Base-by-base conservation (phyloP, 371 early-diverging fungal species). In the Rhizopus stolonifer region DNA sequence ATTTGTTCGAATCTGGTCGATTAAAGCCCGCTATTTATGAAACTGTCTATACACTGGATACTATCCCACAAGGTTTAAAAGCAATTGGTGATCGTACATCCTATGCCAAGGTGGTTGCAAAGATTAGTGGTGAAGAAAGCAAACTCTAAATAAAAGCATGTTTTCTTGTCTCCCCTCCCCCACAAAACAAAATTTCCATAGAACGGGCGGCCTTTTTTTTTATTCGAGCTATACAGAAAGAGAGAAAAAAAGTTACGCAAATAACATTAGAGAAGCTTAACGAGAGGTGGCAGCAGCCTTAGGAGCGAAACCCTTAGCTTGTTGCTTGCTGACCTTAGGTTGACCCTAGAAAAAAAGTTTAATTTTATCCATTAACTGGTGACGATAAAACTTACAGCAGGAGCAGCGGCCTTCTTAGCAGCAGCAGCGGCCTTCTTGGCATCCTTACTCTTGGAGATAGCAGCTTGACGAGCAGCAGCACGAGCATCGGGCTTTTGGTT, bases 401-500 rank as follows among this genome's bases (percentile, higher is more conserved):
- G 54, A 44, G 54, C 49, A 40, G 52, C 45, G 38, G 62, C 57
- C 86, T 89, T 92, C 84, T 89, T 95, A 77, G 87, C 85, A 61
- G 86, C 84, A 58, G 84, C 80, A 55, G 86, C 87, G 54, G 73
- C 84, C 81, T 83, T 87, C 83, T 88, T 88, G 75, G 88, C 82
- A 49, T 89, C 92, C 90, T 95, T 96, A 72, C 84, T 85, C 75
- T 88, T 88, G 64, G 81, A 77, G 59, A 92, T 79, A 56, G 96
- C 95, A 61, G 85, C 86, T 48, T 86, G 81, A 59, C 98, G 93
- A 60, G 90, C 90, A 58, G 95, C 93, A 63, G 90, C 91, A 72
- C 96, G 90, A 60, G 90, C 87, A 74, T 91, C 97, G 55, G 96
- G 87, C 86, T 91, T 94, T 79, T 93, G 91, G 82, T 82, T 86